These are phyloP conservation scores for Hypoxylon cercidicola DNA, from an alignment of 495 filamentous ascomycete genomes.

Conservation along the genomic window DNA sequence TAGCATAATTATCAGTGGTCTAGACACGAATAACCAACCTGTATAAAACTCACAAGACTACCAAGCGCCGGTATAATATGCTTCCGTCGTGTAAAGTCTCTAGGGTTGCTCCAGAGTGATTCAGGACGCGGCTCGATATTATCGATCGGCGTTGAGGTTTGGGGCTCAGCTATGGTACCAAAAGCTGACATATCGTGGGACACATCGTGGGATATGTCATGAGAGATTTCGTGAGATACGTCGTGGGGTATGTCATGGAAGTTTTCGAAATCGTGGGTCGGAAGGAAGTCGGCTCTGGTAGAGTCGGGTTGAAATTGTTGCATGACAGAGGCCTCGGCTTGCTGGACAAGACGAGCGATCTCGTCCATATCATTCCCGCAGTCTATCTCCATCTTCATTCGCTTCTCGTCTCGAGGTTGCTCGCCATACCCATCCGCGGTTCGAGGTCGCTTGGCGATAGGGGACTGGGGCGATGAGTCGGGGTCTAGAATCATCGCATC, in stretches of 20 bases:
- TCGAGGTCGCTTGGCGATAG: slow-evolving; percentile 47
- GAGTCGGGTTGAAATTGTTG: slow-evolving; percentile 39
- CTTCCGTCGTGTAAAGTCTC: slow-evolving; percentile 45
- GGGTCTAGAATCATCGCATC: slow-evolving; percentile 43
- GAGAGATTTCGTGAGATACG: slow-evolving; percentile 15
- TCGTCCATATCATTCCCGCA: slow-evolving; percentile 39
- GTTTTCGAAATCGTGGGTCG: slow-evolving; percentile 17
- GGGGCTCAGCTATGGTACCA: slow-evolving; percentile 21
- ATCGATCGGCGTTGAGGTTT: slow-evolving; percentile 27
- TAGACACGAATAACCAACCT: background rate
- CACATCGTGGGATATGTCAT: slow-evolving; percentile 3
- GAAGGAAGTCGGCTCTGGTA: slow-evolving; percentile 13
- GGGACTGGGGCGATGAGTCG: slow-evolving; percentile 33
- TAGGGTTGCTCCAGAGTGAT: slow-evolving; percentile 46
- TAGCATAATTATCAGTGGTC: slow-evolving; percentile 31
- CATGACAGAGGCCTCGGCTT: slow-evolving; percentile 44
- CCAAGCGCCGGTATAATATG: slow-evolving; percentile 55
- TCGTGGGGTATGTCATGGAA: slow-evolving; percentile 13
- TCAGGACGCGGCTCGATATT: slow-evolving; percentile 36
- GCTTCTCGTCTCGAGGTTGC: slow-evolving; percentile 44
- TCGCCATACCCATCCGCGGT: slow-evolving; percentile 44
- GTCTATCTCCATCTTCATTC: slow-evolving; percentile 47
- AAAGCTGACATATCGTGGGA: slow-evolving; percentile 1
- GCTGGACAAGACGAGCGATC: slow-evolving; percentile 43
- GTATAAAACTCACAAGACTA: slow-evolving; percentile 45